These are phyloP conservation scores for Aspergillus viridinutans DNA, from an alignment of 2,329 filamentous ascomycete species.

Conservation along the genomic window DNA sequence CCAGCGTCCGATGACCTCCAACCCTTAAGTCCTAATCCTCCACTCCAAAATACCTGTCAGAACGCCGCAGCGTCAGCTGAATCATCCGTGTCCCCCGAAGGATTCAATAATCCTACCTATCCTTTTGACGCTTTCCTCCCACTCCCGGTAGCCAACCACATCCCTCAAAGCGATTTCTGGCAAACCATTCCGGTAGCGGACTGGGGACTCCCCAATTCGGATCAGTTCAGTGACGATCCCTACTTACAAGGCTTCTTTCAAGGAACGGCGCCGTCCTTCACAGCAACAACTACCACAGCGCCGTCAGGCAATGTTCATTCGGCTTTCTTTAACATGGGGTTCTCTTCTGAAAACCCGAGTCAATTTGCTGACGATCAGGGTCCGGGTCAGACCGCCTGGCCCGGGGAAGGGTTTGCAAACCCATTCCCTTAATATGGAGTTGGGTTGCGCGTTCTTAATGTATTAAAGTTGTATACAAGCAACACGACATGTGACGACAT, in stretches of 20 bases:
- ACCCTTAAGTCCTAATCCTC: neutral
- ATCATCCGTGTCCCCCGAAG: neutral
- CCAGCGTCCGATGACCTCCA: neutral
- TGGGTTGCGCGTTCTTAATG: neutral
- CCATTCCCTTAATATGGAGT: neutral
- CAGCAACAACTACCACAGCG: neutral
- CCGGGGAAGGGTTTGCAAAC: neutral
- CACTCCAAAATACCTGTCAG: neutral
- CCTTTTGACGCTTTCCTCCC: constrained; percentile 1
- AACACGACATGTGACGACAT: neutral
- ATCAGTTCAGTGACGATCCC: neutral
- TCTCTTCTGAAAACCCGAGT: neutral
- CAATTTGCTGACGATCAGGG: neutral
- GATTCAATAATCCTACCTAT: neutral
- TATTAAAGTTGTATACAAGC: neutral
- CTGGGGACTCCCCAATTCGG: constrained; percentile 55
- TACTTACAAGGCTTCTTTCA: neutral
- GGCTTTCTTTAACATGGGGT: constrained; percentile 3
- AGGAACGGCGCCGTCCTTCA: neutral
- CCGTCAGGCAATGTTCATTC: neutral
- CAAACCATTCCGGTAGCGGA: constrained; percentile 87
- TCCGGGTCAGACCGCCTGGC: neutral
- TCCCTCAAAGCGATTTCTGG: constrained; percentile 63
- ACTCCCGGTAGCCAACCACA: constrained; percentile 4
- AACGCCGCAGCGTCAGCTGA: neutral